Conservation (phyloP, 2,329 filamentous ascomycete genomes). For the Didymella arachidicola region DNA sequence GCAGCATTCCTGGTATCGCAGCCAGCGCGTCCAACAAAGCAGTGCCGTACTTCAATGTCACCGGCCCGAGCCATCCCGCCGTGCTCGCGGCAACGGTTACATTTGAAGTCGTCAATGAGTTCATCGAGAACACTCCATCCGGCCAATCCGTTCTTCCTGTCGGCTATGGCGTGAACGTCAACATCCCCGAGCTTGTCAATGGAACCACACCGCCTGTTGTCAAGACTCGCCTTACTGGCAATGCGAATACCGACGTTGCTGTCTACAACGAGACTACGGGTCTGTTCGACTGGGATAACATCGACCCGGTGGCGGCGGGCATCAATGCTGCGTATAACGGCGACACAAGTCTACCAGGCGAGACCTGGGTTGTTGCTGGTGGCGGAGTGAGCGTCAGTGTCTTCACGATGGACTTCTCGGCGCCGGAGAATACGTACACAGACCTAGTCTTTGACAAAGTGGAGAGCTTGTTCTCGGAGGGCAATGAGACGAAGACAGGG, state of each 20-base stretch:
- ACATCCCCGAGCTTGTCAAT: conserved; percentile 56
- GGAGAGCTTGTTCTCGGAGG: conserved; percentile 20
- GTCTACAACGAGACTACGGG: conserved; percentile 55
- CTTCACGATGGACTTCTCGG: conserved; percentile 62
- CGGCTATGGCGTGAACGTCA: conserved; percentile 63
- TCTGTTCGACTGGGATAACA: conserved; percentile 60
- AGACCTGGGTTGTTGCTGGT: conserved; percentile 58
- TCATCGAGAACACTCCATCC: conserved; percentile 51
- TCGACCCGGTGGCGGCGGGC: conserved; percentile 56
- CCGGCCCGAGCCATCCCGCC: conserved; percentile 55
- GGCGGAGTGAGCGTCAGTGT: conserved; percentile 56
- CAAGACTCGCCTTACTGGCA: conserved; percentile 59
- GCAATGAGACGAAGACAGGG: conserved; percentile 8
- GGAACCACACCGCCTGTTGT: conserved; percentile 56
- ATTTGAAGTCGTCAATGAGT: conserved; percentile 55
- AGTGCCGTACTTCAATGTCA: conserved; percentile 55
- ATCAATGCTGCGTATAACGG: conserved; percentile 62
- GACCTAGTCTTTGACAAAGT: conserved; percentile 31
- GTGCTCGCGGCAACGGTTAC: conserved; percentile 56
- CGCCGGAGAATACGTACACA: conserved; percentile 50
- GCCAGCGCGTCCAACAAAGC: conserved; percentile 56
- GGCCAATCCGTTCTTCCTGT: conserved; percentile 53
- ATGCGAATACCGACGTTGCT: conserved; percentile 57
- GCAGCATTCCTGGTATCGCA: conserved; percentile 60
- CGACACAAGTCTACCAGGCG: conserved; percentile 60